Base-by-base conservation (phyloP, 1,139 yeast genomes). In the Hyphopichia buzzinii region DNA sequence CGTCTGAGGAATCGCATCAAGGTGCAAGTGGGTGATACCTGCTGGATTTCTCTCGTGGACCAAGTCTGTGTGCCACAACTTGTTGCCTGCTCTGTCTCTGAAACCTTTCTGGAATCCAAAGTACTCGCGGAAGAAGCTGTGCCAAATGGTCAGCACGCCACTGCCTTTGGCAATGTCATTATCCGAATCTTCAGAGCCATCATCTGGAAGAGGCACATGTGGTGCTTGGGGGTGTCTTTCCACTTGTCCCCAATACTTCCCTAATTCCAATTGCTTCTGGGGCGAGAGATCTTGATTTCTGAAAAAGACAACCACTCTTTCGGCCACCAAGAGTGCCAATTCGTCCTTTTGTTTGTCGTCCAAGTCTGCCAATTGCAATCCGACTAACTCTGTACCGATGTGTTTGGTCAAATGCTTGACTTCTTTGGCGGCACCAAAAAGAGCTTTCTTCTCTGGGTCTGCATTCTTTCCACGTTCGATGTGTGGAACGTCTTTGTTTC, bases 381-480 rank as follows among this genome's bases (percentile, higher is more conserved):
- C 80, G 33, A 72, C 70, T 47, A 77, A 63, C 49, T 76, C 80
- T 10, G 79, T 74, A 38, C 81, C 81, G 39, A 74, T 56, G 41
- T 71, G 67, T 40, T 67, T 70, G 33, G 79, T 71, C 44, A 74
- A 57, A 40, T 75, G 43, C 29, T 46, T 63, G 14, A 75, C 77
- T 47, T 73, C 73, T 37, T 55, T 64, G 16, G 77, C 80, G 37
- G 78, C 79, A n/a, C 72, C 67, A 30, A 75, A 61, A 33, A 75
- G 52, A 6, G 77, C 74, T 50, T 70, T 73, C 62, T 74, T 74
- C 42, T 72, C 78, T 5, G 74, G 75, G 44, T 74, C 79, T 23
- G 79, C 79, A 43, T 62, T 62, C 38, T 56, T 57, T 29, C 74
- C 79, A 43, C 79, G 54, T 41, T 73, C 78, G 36, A 64, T 53